phyloP scores from a whole-genome alignment of 2,329 filamentous ascomycete genomes.

The Aspergillus caelatus region DNA sequence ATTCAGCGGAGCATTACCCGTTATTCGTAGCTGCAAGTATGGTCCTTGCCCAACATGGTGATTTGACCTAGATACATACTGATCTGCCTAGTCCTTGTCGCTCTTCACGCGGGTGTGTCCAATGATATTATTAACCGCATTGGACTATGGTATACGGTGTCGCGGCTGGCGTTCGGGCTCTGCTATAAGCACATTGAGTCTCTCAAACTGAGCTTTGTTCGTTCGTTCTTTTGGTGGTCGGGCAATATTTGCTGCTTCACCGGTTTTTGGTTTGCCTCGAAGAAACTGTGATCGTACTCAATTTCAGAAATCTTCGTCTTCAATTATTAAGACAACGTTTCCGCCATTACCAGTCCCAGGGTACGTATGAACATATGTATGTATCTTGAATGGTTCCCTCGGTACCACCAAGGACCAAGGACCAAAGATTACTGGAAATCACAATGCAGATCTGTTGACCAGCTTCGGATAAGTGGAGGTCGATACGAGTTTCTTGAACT shows the following conservation, averaged over 20 bases:
- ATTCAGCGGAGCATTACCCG: slow-evolving; percentile 38
- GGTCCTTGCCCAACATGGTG: slow-evolving; percentile 8
- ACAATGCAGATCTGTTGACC: neutral
- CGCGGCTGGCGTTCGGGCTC: slow-evolving; percentile 36
- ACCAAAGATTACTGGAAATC: neutral
- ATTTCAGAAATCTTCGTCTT: neutral
- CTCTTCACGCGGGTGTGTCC: slow-evolving; percentile 39
- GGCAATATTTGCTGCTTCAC: slow-evolving; percentile 43
- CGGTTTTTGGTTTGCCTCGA: slow-evolving; percentile 39
- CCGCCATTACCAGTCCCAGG: neutral
- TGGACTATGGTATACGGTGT: slow-evolving; percentile 40
- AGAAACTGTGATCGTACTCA: slow-evolving; percentile 24
- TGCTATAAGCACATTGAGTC: slow-evolving; percentile 40
- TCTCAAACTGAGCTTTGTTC: slow-evolving; percentile 31
- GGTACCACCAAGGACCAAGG: neutral
- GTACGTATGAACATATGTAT: neutral
- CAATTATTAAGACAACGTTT: neutral
- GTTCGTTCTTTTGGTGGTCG: slow-evolving; percentile 44
- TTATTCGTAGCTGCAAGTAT: slow-evolving; percentile 41
- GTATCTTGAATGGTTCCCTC: neutral
- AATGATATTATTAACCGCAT: slow-evolving; percentile 39
- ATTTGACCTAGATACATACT: neutral
- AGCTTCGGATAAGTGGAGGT: neutral
- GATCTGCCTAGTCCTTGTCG: slow-evolving; percentile 32
- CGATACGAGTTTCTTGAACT: neutral